Evolutionary conservation across 2,329 filamentous ascomycete species (phyloP).

Genomic region (Didymella keratinophila): DNA sequence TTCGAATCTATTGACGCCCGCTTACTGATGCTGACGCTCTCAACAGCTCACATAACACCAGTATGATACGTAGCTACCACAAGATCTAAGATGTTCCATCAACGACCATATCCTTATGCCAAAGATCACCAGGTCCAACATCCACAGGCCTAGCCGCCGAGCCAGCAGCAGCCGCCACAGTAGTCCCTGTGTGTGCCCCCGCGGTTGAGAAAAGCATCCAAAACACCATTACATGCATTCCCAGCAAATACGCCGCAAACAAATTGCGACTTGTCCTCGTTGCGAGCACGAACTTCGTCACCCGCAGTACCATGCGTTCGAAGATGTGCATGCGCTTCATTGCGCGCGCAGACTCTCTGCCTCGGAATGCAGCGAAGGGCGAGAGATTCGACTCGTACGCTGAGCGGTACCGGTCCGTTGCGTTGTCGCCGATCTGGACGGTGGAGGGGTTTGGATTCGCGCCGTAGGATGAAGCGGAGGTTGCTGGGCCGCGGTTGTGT

Average conservation of each 20-base stretch:
- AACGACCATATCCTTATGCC: conserved; percentile 13
- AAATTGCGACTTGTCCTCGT: conserved; percentile 90
- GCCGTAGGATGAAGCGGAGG: conserved; percentile 68
- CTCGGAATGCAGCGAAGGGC: conserved; percentile 93
- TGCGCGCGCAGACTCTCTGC: conserved; percentile 88
- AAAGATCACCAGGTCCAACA: conserved; percentile 26
- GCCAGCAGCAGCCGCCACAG: conserved; percentile 34
- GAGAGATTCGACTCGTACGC: conserved; percentile 96
- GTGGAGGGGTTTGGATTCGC: conserved; percentile 78
- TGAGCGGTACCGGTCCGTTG: conserved; percentile 78
- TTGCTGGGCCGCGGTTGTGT: conserved; percentile 68
- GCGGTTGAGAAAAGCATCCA: conserved; percentile 86
- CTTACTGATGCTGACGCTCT: conserved; percentile 2
- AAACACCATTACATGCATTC: conserved; percentile 87
- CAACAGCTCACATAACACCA: not conserved
- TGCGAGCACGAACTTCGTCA: conserved; percentile 89
- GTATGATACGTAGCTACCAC: not conserved
- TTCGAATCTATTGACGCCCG: not conserved
- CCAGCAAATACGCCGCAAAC: conserved; percentile 91
- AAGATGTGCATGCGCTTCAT: conserved; percentile 93
- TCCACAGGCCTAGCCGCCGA: conserved; percentile 42
- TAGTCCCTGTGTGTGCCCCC: conserved; percentile 36
- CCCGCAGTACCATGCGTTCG: conserved; percentile 86
- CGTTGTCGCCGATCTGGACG: conserved; percentile 62
- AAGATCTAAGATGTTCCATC: conserved; percentile 7